phyloP scores from a whole-genome alignment of 345 rosid species.

The Noccaea bulbosa region DNA sequence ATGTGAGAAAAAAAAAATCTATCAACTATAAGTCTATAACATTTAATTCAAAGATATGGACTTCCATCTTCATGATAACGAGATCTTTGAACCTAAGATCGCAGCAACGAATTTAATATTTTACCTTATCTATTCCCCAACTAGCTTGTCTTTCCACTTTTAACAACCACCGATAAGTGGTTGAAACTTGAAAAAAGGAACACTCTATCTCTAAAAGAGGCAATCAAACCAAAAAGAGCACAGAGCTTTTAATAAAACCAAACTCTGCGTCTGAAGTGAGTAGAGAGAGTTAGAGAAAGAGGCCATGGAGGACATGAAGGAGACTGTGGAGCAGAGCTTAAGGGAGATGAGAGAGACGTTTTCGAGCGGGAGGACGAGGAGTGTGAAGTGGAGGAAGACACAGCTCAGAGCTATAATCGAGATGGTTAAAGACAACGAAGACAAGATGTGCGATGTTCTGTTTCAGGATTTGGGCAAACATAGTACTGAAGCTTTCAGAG shows the following conservation, averaged over 20 bases:
- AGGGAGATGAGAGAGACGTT: conserved; percentile 64
- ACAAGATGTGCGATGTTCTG: conserved; percentile 53
- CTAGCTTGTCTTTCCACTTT: conserved; percentile 22
- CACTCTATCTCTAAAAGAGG: conserved; percentile 23
- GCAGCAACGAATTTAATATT: conserved; percentile 12
- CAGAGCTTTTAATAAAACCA: not conserved
- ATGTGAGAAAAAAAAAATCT: conserved; percentile 17
- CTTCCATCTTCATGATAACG: conserved; percentile 23
- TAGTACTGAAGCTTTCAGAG: conserved; percentile 73
- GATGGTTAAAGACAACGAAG: conserved; percentile 65
- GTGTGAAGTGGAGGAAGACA: conserved; percentile 71
- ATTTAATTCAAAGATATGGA: conserved; percentile 32
- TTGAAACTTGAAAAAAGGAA: conserved; percentile 20
- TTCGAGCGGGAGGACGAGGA: conserved; percentile 58
- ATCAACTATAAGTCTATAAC: conserved; percentile 20
- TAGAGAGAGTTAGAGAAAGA: conserved; percentile 21
- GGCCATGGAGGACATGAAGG: conserved; percentile 43
- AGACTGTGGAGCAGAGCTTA: conserved; percentile 47
- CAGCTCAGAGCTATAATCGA: conserved; percentile 63
- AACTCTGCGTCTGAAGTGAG: conserved; percentile 2
- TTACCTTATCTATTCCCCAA: conserved; percentile 24
- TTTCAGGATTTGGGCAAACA: conserved; percentile 83
- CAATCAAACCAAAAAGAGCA: not conserved
- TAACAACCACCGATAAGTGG: conserved; percentile 30
- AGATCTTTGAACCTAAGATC: conserved; percentile 14